These are phyloP conservation scores for Venturiaceae sp. DNA, from an alignment of 2,329 filamentous ascomycete genomes.

Conservation along the genomic window DNA sequence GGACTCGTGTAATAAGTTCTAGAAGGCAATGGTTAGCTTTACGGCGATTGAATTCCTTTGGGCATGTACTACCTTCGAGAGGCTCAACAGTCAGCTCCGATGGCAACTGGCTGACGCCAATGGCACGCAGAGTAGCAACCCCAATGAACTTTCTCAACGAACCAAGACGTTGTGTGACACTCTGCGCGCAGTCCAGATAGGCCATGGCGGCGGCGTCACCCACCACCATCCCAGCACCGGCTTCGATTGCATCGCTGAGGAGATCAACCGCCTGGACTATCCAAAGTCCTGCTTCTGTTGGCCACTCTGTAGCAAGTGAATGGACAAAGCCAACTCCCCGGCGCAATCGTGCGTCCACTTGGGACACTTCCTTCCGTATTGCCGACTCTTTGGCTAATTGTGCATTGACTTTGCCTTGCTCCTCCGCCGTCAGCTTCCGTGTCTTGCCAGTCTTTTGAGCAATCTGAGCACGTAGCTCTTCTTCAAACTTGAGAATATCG, in stretches of 20 bases:
- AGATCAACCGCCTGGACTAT: constrained; percentile 71
- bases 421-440: constrained; percentile 84
- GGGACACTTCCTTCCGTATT: constrained; percentile 64
- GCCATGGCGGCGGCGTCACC: constrained; percentile 69
- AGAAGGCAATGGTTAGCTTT: constrained; percentile 15
- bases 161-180: constrained; percentile 65
- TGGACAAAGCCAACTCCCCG: constrained; percentile 81
- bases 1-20: constrained; percentile 68
- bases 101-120: constrained; percentile 63
- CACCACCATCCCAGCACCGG: constrained; percentile 71
- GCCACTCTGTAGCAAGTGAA: constrained; percentile 73
- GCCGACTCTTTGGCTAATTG: constrained; percentile 79
- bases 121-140: constrained; percentile 71
- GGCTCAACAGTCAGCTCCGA: constrained; percentile 66
- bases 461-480: constrained; percentile 76
- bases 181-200: constrained; percentile 71
- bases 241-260: constrained; percentile 64
- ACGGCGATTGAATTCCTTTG: not conserved
- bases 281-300: constrained; percentile 83
- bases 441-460: constrained; percentile 80
- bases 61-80: constrained; percentile 28
- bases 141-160: constrained; percentile 74
- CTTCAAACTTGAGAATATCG: constrained; percentile 94
- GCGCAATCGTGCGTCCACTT: constrained; percentile 59
- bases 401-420: constrained; percentile 80